Base-by-base conservation (phyloP, 352 stramenopile species). In the Aphanomyces stellatus region DNA sequence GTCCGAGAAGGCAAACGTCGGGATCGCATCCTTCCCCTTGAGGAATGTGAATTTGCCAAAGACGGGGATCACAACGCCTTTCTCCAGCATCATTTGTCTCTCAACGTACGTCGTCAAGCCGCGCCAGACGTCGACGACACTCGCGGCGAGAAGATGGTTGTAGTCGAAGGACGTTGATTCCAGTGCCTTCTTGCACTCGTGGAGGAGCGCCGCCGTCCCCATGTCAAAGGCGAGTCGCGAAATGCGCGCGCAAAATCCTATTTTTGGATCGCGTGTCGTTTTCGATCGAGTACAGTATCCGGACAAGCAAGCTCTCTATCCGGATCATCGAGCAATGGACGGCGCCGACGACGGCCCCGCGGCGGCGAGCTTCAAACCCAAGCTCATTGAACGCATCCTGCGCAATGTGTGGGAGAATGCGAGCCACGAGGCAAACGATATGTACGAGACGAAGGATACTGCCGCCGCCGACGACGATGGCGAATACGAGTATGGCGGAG, bases 41-140 rank as follows among this genome's bases (percentile, higher is more conserved):
- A 88, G 67, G 55, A 91, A 85, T 0, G 76, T 71, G 30, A 89
- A 87, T 40, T 84, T 88, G 7, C 79, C 80, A 2, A 91, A 70
- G 1, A 69, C 59, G 5, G 76, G 71, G 2, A 91, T 28, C 8
- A 71, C 73, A 0, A 85, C 67, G 8, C 78, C 80, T 53, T 77
- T 77, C 8, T 53, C 62, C 17, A 69, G 62, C 11, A 74, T 63
- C 22, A 88, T 67, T 33, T 83, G 77, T 7, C 72, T 70, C 48
- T 80, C 73, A 22, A 85, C 62, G 65, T 70, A 63, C 19, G 57
- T 11, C 3, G 65, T 69, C 15, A 88, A 51, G 2, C 76, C 72
- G 4, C 74, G 67, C 82, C 82, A 91, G 6, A 88, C 76, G 10
- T 60, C 34, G 5, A 76, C 60, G 17, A 89, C 63, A 0, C 72